Base-by-base conservation (phyloP, 2,329 filamentous ascomycete species). In the Phaeosphaeria sp. region DNA sequence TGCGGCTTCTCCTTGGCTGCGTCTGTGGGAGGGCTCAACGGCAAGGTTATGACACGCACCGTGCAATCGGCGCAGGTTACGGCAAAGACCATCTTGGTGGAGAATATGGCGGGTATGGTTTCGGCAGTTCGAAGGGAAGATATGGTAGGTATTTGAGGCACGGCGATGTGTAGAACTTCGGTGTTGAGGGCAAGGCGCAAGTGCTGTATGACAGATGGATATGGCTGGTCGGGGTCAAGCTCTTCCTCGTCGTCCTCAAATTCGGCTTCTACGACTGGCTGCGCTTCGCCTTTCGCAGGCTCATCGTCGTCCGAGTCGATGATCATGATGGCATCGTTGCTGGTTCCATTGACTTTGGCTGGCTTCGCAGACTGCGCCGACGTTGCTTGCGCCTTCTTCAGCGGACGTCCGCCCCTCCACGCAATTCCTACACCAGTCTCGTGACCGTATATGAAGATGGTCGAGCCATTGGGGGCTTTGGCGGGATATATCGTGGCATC, bases 361-460 rank as follows among this genome's bases (percentile, higher is more conserved):
- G 69, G 68, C 64, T 71, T 72, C 23, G 72, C 59, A 22, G 72
- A 66, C 58, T 69, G 67, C 56, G 69, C 67, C n/a, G 70, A 64
- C 22, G 66, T 52, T 6, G 64, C 55, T 30, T 66, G 60, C 49
- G 56, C 52, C 52, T 68, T 62, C 61, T 81, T 81, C 54, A 85
- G 79, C 0, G 77, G 75, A 27, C 78, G 80, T 3, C 87, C 87
- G 44, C 86, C 86, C 73, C 84, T 80, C 87, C 87, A 89, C 27
- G 87, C 64, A 49, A 89, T 75, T 56, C 82, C 82, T 21, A 90
- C 65, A 5, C 87, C 87, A 43, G 78, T 79, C 43, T 84, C 82
- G 62, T 88, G 83, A 47, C 83, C 87, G 64, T 87, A 88, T 13
- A 89, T 67, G 46, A 89, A 78, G 57, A 89, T 79, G 2, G 83